Percentiles rank a stretch among this genome's conserved stretches.
Conservation (phyloP, 352 stramenopile genomes). For the Phytopythium delawarense region DNA sequence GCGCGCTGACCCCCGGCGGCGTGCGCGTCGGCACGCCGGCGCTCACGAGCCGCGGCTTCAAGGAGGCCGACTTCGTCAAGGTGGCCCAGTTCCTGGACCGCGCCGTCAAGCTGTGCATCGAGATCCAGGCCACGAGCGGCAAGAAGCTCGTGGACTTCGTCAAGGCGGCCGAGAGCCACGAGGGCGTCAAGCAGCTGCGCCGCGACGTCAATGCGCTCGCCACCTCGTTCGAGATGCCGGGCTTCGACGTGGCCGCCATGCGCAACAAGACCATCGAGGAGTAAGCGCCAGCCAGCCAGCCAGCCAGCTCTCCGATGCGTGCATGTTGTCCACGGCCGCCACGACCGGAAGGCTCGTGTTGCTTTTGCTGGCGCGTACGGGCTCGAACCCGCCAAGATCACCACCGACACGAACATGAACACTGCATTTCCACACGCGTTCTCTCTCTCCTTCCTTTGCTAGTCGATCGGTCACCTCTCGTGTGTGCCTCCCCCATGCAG, state of each 20-base stretch:
- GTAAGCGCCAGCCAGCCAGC: constrained; percentile 19
- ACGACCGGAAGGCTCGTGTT: neutral
- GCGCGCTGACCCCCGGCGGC: constrained; percentile 92
- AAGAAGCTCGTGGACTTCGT: constrained; percentile 94
- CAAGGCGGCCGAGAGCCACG: constrained; percentile 77
- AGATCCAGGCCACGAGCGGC: constrained; percentile 90
- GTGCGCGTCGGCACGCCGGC: constrained; percentile 96
- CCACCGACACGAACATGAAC: neutral
- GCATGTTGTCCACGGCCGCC: constrained; percentile 4
- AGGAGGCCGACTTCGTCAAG: constrained; percentile 95
- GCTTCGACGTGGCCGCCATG: constrained; percentile 91
- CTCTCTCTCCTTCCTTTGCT: neutral
- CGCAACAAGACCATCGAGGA: constrained; percentile 81
- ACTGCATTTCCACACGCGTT: neutral
- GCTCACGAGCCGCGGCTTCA: constrained; percentile 96
- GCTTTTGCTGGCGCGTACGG: neutral
- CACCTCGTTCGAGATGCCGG: constrained; percentile 94
- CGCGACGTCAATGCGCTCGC: constrained; percentile 93
- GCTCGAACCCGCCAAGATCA: neutral
- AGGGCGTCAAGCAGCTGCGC: constrained; percentile 87
- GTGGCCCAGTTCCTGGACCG: constrained; percentile 96
- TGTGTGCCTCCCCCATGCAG: no score
- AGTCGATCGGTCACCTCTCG: no score
- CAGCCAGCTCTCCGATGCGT: neutral
- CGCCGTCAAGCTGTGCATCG: constrained; percentile 91